Conservation (phyloP, 352 stramenopile genomes). For the Globisporangium camurandrum region DNA sequence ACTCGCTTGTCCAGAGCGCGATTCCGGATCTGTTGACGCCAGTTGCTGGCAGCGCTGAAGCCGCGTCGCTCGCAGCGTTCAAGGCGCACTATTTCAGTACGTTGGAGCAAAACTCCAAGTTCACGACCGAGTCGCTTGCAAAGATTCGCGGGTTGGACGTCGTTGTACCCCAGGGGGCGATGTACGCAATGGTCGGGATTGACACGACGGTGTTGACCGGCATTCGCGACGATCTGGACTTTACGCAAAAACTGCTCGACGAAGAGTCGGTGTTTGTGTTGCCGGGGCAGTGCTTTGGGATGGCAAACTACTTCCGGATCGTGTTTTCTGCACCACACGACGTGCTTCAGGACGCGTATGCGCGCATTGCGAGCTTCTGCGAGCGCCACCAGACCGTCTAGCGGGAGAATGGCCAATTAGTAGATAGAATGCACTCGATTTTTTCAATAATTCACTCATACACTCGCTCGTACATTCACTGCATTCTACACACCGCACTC, state of each 20-base stretch:
- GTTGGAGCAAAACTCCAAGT: slow-evolving; percentile 83
- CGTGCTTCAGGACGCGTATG: slow-evolving; percentile 56
- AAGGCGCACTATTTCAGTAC: slow-evolving; percentile 79
- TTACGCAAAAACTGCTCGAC: slow-evolving; percentile 90
- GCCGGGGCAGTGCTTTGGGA: slow-evolving; percentile 76
- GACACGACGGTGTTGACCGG: slow-evolving; percentile 59
- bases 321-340: slow-evolving; percentile 64
- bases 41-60: slow-evolving; percentile 45
- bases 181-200: slow-evolving; percentile 92
- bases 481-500: too few species aligned
- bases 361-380: slow-evolving; percentile 51
- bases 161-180: slow-evolving; percentile 88
- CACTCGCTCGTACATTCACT: too few species aligned
- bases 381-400: slow-evolving; percentile 25
- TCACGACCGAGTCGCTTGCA: slow-evolving; percentile 66
- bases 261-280: slow-evolving; percentile 96
- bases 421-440: too few species aligned
- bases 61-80: slow-evolving; percentile 56
- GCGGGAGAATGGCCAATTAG: too few species aligned
- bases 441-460: too few species aligned
- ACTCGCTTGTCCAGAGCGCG: slow-evolving; percentile 83
- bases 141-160: slow-evolving; percentile 84
- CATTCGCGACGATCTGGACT: slow-evolving; percentile 90
- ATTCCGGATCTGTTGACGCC: slow-evolving; percentile 83
- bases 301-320: slow-evolving; percentile 70